These are phyloP conservation scores for Epichloe festucae DNA, from an alignment of 2,329 filamentous ascomycete species.

Conservation along the genomic window DNA sequence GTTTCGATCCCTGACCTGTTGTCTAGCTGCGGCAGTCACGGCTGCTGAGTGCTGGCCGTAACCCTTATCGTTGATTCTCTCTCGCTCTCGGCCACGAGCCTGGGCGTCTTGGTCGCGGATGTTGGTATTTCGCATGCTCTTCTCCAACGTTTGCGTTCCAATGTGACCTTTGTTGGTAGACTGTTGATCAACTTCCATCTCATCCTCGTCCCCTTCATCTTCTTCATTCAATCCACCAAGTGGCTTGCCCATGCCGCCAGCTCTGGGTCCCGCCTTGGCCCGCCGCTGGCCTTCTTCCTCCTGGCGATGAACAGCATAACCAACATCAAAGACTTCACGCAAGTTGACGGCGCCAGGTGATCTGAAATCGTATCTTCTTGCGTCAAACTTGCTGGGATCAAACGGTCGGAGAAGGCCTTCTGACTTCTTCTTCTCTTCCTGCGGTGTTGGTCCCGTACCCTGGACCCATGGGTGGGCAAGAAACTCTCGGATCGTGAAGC, in stretches of 20 bases:
- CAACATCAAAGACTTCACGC: conserved; percentile 93
- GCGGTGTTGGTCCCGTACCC: conserved; percentile 43
- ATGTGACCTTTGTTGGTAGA: conserved; percentile 32
- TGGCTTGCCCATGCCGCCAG: conserved; percentile 43
- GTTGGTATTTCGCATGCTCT: conserved; percentile 74
- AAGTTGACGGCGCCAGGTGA: conserved; percentile 91
- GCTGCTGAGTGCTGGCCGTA: conserved; percentile 83
- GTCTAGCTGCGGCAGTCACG: conserved; percentile 71
- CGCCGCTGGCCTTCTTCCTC: conserved; percentile 90
- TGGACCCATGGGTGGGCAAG: conserved; percentile 89
- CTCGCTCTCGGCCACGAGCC: conserved; percentile 20
- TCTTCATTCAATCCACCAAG: conserved; percentile 58
- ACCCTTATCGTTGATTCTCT: conserved; percentile 39
- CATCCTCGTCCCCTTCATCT: conserved; percentile 41
- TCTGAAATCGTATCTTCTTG: conserved; percentile 77
- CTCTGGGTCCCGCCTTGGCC: conserved; percentile 68
- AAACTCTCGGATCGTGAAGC: conserved; percentile 88
- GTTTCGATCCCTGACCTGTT: conserved; percentile 57
- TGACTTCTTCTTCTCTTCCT: conserved; percentile 46
- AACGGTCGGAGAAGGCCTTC: conserved; percentile 36
- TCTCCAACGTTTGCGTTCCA: conserved; percentile 59
- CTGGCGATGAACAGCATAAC: conserved; percentile 93
- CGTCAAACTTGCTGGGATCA: conserved; percentile 39
- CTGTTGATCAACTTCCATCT: conserved; percentile 51
- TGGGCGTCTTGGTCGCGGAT: conserved; percentile 39